phyloP scores from a whole-genome alignment of 768 basidiomycete species.

The Leccinum incarnatum region DNA sequence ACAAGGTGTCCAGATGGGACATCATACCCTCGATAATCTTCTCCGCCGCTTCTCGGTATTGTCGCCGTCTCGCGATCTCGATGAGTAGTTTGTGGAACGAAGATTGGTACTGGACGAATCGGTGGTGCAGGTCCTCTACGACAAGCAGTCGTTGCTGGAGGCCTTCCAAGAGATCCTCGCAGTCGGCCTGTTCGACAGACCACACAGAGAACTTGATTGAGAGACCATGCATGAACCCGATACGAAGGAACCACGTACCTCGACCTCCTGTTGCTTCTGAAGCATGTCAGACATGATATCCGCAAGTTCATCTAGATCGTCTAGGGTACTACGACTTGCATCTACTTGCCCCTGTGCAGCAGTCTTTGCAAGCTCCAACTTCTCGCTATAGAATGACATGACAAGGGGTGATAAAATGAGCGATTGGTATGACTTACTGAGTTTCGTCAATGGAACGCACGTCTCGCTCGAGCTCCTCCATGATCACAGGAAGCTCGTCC shows the following conservation, averaged over 20 bases:
- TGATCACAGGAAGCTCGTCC: slow-evolving; percentile 70
- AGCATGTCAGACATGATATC: slow-evolving; percentile 81
- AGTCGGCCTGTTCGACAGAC: slow-evolving; percentile 41
- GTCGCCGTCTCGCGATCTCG: slow-evolving; percentile 67
- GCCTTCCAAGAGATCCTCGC: slow-evolving; percentile 48
- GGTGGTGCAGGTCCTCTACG: slow-evolving; percentile 62
- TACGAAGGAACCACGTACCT: slow-evolving; percentile 41
- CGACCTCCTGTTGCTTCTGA: slow-evolving; percentile 60
- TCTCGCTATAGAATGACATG: slow-evolving; percentile 41
- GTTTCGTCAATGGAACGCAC: slow-evolving; percentile 49
- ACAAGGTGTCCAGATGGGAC: slow-evolving; percentile 60
- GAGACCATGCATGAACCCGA: neutral
- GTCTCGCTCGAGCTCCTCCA: slow-evolving; percentile 66
- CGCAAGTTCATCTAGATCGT: slow-evolving; percentile 73
- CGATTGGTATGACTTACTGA: slow-evolving; percentile 44
- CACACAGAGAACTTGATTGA: neutral
- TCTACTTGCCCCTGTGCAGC: slow-evolving; percentile 47
- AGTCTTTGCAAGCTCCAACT: slow-evolving; percentile 45
- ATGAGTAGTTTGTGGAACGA: slow-evolving; percentile 73
- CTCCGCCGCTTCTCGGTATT: slow-evolving; percentile 65
- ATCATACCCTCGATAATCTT: slow-evolving; percentile 65
- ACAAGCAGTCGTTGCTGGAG: slow-evolving; percentile 62
- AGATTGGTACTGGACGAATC: slow-evolving; percentile 65
- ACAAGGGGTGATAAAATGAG: neutral
- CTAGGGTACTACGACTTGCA: slow-evolving; percentile 47